These are phyloP conservation scores for Ilyonectria robusta DNA, from an alignment of 2,329 filamentous ascomycete species.

Conservation along the genomic window DNA sequence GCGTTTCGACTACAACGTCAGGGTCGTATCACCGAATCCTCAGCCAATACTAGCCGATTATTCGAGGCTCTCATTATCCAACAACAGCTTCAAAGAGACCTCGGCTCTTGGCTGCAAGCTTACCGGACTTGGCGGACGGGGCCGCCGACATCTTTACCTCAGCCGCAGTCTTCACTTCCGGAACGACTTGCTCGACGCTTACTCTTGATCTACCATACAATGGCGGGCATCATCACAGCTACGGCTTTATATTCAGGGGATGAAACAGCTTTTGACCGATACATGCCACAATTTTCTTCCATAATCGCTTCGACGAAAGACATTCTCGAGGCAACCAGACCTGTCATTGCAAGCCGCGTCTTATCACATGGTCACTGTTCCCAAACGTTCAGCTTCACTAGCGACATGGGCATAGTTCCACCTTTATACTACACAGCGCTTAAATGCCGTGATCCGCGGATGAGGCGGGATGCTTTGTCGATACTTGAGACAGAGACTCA, in stretches of 20 bases:
- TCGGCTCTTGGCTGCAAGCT: slow-evolving; percentile 10
- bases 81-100: slow-evolving; percentile 11
- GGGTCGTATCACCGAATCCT: slow-evolving; percentile 7
- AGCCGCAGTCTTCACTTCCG: neutral
- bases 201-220: slow-evolving; percentile 14
- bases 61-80: slow-evolving; percentile 12
- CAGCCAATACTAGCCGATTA: slow-evolving; percentile 2
- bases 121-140: neutral
- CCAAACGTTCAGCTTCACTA: slow-evolving; percentile 5
- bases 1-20: slow-evolving; percentile 6
- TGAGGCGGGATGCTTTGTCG: slow-evolving; percentile 12
- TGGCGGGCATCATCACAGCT: slow-evolving; percentile 16
- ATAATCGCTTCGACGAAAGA: slow-evolving; percentile 6
- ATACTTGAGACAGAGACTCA: slow-evolving; percentile 5
- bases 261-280: slow-evolving; percentile 13
- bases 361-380: neutral
- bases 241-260: slow-evolving; percentile 11
- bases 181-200: slow-evolving; percentile 11
- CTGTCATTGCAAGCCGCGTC: neutral
- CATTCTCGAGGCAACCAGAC: neutral
- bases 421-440: slow-evolving; percentile 20
- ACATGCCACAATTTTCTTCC: slow-evolving; percentile 8
- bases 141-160: neutral
- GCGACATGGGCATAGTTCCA: slow-evolving; percentile 12
- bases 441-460: slow-evolving; percentile 11